Evolutionary conservation across 345 rosid species (phyloP).

Genomic region (Raphanus sativus): DNA sequence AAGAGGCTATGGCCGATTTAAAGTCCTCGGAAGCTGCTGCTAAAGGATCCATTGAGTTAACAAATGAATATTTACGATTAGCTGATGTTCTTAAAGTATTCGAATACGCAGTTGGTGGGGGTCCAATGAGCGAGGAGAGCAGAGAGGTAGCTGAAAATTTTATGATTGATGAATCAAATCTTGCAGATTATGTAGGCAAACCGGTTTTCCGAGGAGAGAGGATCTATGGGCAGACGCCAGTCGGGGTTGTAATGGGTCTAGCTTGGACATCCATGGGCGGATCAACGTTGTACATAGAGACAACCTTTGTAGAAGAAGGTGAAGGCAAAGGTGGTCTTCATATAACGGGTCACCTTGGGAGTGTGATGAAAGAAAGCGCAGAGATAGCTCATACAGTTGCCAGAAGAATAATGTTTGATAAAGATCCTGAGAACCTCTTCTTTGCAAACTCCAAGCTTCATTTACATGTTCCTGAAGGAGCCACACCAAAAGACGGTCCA

Average conservation of each 20-base stretch:
- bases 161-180: background rate
- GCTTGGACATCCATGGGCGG: background rate
- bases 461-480: constrained; percentile 95
- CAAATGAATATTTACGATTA: too few relatives aligned
- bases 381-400: constrained; percentile 50
- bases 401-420: constrained; percentile 59
- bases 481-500: constrained; percentile 55
- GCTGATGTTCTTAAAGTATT: background rate
- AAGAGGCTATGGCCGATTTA: background rate
- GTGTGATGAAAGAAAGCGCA: background rate
- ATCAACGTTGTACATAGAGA: background rate
- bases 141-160: background rate
- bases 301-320: background rate
- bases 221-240: background rate
- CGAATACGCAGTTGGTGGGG: background rate
- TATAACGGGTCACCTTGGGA: background rate
- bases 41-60: background rate
- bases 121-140: background rate
- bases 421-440: constrained; percentile 48
- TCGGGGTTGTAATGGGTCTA: background rate
- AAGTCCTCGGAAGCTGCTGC: background rate
- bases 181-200: background rate
- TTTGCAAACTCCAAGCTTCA: constrained; percentile 43
- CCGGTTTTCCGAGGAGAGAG: background rate
- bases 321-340: background rate